Conservation (phyloP, 805 yeast species). For the Lipomyces yamanashiensis region DNA sequence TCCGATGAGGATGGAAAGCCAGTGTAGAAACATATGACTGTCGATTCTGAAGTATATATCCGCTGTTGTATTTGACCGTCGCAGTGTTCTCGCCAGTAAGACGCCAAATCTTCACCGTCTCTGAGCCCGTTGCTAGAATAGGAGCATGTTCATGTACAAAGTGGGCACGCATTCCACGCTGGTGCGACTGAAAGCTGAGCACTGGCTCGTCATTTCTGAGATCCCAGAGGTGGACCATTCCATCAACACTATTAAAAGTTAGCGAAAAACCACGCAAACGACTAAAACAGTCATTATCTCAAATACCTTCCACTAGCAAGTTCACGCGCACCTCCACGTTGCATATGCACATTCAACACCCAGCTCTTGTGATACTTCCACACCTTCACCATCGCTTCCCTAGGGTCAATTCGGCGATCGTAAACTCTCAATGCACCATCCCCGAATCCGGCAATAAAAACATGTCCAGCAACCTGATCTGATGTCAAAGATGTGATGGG, state of each 20-base stretch:
- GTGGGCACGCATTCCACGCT: constrained; percentile 63
- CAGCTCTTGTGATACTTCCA: constrained; percentile 69
- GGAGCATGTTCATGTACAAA: constrained; percentile 98
- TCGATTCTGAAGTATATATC: constrained; percentile 45
- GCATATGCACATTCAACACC: constrained; percentile 86
- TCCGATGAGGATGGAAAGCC: constrained; percentile 89
- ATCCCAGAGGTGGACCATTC: constrained; percentile 88
- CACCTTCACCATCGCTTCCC: constrained; percentile 81
- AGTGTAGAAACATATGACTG: constrained; percentile 63
- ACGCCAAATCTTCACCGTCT: constrained; percentile 78
- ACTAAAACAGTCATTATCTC: constrained; percentile 41
- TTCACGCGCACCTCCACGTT: constrained; percentile 93
- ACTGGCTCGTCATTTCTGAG: constrained; percentile 75
- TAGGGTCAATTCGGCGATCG: constrained; percentile 82
- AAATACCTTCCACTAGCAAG: constrained; percentile 66
- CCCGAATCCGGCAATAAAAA: constrained; percentile 88
- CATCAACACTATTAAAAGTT: constrained; percentile 56
- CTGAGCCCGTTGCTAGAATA: constrained; percentile 84
- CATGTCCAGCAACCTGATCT: constrained; percentile 92
- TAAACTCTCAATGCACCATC: constrained; percentile 89
- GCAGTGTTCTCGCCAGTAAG: constrained; percentile 78
- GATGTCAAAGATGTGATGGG: constrained; percentile 89
- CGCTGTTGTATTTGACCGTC: constrained; percentile 56
- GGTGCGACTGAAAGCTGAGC: constrained; percentile 61
- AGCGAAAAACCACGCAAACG: not conserved